Evolutionary conservation across 2,329 filamentous ascomycete genomes (phyloP), one percentile per base, ranked within the genome.

Genomic region (Zymoseptoria brevis): DNA sequence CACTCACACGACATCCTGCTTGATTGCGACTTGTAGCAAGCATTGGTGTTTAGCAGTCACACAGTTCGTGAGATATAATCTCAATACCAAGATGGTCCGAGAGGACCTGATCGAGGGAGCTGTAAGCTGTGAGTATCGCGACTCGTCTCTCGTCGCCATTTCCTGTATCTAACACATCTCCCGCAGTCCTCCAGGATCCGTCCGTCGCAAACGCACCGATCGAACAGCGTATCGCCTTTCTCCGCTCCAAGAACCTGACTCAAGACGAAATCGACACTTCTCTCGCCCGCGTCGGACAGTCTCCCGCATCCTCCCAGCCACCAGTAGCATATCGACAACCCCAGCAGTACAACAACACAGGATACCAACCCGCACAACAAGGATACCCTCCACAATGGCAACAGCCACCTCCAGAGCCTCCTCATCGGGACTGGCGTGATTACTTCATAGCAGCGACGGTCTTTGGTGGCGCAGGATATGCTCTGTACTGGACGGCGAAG

Each of bases 361-460:
- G 53, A 29, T 61, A 64, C 24, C 71, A 75, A 59, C 50, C 19
- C 19, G 22, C 19, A 21, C 73, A 78, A 69, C 73, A 75, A 63
- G 62, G 60, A 52, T 61, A 63, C 35, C 61, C 56, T 19, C 81
- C 78, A 67, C 83, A 79, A 68, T 81, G 79, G 79, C 73, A 72
- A 62, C 77, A 81, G 65, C 81, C 80, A 7, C 79, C 83, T 3
- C 81, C 81, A 1, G 79, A 82, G 57, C 76, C 85, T 2, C 91
- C 91, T 2, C 87, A 85, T 72, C 82, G 94, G 70, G 94, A 99
- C 76, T 99, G 94, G 94, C 84, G 95, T 62, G 94, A 99, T 73
- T 97, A 91, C 89, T 99, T 99, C 76, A 97, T 99, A 75, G 96
- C 97, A 90, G 94, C 94, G 7, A 99, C 94, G 0, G 89, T 97